phyloP scores from a whole-genome alignment of 192 early-diverging fungal species.

The Coemansia sp. region DNA sequence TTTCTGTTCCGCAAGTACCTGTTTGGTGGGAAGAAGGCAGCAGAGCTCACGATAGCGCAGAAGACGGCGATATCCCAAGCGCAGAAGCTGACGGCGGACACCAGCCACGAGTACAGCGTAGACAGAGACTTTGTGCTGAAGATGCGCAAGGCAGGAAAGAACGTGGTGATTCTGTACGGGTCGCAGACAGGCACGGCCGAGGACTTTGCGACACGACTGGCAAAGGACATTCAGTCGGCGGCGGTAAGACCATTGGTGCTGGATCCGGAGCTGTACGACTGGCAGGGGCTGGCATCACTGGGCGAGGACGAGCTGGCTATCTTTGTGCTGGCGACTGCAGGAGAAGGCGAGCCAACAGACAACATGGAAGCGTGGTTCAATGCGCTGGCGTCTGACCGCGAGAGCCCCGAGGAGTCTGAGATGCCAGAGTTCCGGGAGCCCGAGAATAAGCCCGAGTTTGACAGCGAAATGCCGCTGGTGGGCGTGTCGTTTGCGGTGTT shows the following conservation, averaged over 20 bases:
- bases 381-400: slow-evolving; percentile 62
- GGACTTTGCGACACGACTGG: slow-evolving; percentile 90
- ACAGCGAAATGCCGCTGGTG: slow-evolving; percentile 70
- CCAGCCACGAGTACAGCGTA: slow-evolving; percentile 25
- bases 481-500: slow-evolving; percentile 49
- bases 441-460: slow-evolving; percentile 79
- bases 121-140: slow-evolving; percentile 53
- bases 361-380: slow-evolving; percentile 95
- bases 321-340: slow-evolving; percentile 96
- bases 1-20: slow-evolving; percentile 53
- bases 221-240: slow-evolving; percentile 72
- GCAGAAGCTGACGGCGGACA: not conserved
- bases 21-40: slow-evolving; percentile 28
- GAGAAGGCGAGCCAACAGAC: slow-evolving; percentile 97
- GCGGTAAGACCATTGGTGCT: slow-evolving; percentile 74
- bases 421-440: slow-evolving; percentile 60
- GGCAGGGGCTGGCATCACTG: slow-evolving; percentile 74
- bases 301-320: slow-evolving; percentile 68
- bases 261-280: slow-evolving; percentile 92
- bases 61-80: slow-evolving; percentile 18
- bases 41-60: slow-evolving; percentile 36
- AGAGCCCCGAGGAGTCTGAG: slow-evolving; percentile 64
- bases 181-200: slow-evolving; percentile 99
- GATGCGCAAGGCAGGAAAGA: slow-evolving; percentile 61
- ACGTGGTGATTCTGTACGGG: slow-evolving; percentile 90